Percentiles rank a stretch among this genome's conserved stretches.
These are phyloP conservation scores for Amanita thiersii DNA, from an alignment of 768 basidiomycete species.

Conservation along the genomic window DNA sequence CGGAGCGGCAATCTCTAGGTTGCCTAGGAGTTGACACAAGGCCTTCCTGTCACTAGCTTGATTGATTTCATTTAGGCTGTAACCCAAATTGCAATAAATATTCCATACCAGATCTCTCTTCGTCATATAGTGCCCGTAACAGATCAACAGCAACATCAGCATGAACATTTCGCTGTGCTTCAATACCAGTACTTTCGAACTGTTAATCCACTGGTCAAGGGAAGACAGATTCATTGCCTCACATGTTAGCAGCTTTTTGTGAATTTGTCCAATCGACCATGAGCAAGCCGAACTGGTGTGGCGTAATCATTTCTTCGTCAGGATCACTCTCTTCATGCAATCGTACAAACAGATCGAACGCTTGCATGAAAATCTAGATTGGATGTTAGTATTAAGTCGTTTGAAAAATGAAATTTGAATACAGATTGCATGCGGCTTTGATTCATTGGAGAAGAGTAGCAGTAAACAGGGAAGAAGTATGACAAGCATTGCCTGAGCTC, in stretches of 20 bases:
- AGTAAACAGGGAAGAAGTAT: conserved; percentile 82
- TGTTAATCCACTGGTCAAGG: conserved; percentile 5
- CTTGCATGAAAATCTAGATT: conserved; percentile 63
- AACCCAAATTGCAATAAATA: background rate
- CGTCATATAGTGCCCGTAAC: conserved; percentile 16
- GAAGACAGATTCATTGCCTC: conserved; percentile 12
- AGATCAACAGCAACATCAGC: conserved; percentile 53
- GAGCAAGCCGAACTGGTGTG: conserved; percentile 66
- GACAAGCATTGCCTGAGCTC: conserved; percentile 79
- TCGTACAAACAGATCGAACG: conserved; percentile 55
- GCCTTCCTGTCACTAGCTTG: background rate
- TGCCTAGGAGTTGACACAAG: conserved; percentile 4
- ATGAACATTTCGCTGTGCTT: conserved; percentile 30
- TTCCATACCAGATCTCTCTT: conserved; percentile 3
- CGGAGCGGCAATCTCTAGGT: conserved; percentile 1
- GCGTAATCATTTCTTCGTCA: conserved; percentile 64
- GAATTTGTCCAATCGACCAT: conserved; percentile 89
- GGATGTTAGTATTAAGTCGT: no score
- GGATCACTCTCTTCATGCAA: conserved; percentile 62
- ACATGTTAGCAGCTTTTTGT: conserved; percentile 50
- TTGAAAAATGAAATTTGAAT: no score
- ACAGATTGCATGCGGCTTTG: conserved; percentile 70
- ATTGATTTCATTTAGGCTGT: background rate
- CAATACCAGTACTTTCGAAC: conserved; percentile 11
- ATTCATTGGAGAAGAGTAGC: conserved; percentile 69